Evolutionary conservation across 2,329 filamentous ascomycete species (phyloP).

Genomic region (Fusarium napiforme): DNA sequence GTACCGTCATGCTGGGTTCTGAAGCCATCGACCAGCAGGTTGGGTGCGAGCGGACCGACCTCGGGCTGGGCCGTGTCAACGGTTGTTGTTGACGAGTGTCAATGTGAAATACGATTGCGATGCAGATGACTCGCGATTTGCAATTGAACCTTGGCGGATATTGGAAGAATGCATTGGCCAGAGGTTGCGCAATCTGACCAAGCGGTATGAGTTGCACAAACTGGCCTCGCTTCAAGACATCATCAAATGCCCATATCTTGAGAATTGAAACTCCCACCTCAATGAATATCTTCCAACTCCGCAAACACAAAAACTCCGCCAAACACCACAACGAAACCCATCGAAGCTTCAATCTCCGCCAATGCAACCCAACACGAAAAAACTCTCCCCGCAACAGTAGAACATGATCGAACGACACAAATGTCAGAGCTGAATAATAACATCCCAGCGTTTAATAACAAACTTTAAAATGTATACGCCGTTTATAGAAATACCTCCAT

Average conservation of each 20-base stretch:
- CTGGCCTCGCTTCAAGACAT: background rate
- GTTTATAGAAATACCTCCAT: background rate
- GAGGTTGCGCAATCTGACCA: background rate
- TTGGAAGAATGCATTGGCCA: too few species aligned
- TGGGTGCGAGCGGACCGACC: slow-evolving; percentile 25
- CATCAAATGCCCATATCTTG: background rate
- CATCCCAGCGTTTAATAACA: background rate
- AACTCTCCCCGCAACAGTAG: background rate
- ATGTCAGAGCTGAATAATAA: background rate
- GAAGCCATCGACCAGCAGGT: background rate
- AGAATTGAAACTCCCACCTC: background rate
- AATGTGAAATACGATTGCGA: slow-evolving; percentile 2
- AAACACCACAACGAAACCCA: background rate
- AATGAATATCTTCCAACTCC: background rate
- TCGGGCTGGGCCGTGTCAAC: slow-evolving; percentile 38
- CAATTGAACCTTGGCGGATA: too few species aligned
- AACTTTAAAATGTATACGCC: background rate
- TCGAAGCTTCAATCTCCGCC: background rate
- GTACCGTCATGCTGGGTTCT: background rate
- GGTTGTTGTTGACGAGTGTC: slow-evolving; percentile 45
- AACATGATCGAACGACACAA: background rate
- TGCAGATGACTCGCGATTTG: background rate
- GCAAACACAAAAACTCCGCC: background rate
- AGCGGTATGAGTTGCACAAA: background rate
- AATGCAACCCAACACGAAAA: background rate